Conservation (phyloP, 2,329 filamentous ascomycete genomes). For the Capronia americana region DNA sequence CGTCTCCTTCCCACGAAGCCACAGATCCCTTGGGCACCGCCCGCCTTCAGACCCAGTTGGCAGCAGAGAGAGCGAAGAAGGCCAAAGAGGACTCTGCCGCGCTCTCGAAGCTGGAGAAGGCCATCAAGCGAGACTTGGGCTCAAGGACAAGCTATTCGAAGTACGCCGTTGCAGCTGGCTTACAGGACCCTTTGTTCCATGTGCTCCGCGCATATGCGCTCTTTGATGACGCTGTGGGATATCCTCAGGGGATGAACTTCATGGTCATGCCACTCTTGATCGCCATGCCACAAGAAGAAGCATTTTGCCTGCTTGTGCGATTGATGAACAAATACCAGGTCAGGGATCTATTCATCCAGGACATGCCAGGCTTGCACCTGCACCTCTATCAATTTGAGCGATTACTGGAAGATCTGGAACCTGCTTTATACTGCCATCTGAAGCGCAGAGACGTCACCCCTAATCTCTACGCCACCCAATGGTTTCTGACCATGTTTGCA, state of each 20-base stretch:
- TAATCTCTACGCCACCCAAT: slow-evolving; percentile 95
- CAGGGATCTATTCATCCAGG: slow-evolving; percentile 89
- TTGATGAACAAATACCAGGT: slow-evolving; percentile 97
- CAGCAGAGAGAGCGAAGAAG: slow-evolving; percentile 75
- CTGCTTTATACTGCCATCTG: slow-evolving; percentile 92
- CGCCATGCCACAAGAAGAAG: slow-evolving; percentile 98
- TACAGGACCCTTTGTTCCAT: slow-evolving; percentile 92
- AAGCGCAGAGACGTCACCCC: slow-evolving; percentile 85
- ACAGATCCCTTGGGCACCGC: slow-evolving; percentile 62
- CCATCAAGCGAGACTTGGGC: slow-evolving; percentile 87
- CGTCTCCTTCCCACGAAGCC: slow-evolving; percentile 65
- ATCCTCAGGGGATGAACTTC: slow-evolving; percentile 99
- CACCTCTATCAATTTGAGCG: slow-evolving; percentile 95
- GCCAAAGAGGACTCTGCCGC: slow-evolving; percentile 76
- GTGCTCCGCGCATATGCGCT: slow-evolving; percentile 97
- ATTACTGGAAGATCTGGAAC: slow-evolving; percentile 89
- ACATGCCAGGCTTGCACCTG: slow-evolving; percentile 95
- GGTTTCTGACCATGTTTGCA: slow-evolving; percentile 98
- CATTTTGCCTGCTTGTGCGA: slow-evolving; percentile 89
- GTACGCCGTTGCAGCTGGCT: slow-evolving; percentile 85
- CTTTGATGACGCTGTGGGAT: slow-evolving; percentile 92
- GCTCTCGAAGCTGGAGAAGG: slow-evolving; percentile 84
- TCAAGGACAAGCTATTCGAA: slow-evolving; percentile 95
- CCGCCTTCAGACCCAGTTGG: slow-evolving; percentile 68
- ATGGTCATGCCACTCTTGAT: slow-evolving; percentile 95